Percentiles rank a stretch among this genome's conserved stretches.
phyloP scores from a whole-genome alignment of 345 rosid genomes.

The Melastoma malabathricum region DNA sequence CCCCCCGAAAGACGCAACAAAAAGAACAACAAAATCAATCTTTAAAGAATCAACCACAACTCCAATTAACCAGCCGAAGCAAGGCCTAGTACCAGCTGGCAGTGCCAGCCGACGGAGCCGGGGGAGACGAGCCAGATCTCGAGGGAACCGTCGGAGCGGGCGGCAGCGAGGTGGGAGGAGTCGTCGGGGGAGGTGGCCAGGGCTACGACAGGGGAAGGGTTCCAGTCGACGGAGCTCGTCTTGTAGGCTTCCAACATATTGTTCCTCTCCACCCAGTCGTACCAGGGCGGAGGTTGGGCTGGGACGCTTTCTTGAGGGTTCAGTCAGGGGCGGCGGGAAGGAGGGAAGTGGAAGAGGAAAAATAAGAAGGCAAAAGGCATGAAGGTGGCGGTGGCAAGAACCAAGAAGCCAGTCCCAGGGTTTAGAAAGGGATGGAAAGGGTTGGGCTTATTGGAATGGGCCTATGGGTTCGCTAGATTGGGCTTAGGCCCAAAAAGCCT shows the following conservation, averaged over 20 bases:
- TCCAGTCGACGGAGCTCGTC: slow-evolving; percentile 76
- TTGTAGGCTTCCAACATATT: slow-evolving; percentile 46
- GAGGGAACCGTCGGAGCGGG: slow-evolving; percentile 84
- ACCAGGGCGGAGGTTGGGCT: slow-evolving; percentile 29
- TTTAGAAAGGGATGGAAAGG: background rate
- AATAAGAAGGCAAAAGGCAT: background rate
- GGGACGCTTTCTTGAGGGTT: slow-evolving; percentile 41
- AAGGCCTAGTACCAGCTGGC: slow-evolving; percentile 52
- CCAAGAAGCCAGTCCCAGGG: background rate
- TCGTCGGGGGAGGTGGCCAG: slow-evolving; percentile 68
- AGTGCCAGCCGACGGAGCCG: slow-evolving; percentile 94
- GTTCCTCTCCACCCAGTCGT: background rate
- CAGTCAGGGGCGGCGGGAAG: background rate
- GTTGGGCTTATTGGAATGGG: background rate
- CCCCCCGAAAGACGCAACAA: background rate
- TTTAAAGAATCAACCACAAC: background rate
- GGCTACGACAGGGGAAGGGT: slow-evolving; percentile 78
- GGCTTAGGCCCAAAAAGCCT: no score
- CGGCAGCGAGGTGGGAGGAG: slow-evolving; percentile 60
- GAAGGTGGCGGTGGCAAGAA: background rate
- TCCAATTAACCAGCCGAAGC: no score
- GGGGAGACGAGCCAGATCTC: slow-evolving; percentile 98
- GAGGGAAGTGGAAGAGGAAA: background rate
- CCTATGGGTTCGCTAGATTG: background rate
- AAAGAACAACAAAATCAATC: slow-evolving; percentile 6